These are phyloP conservation scores for Fabrea salina DNA, from an alignment of 169 alveolate species.

Conservation along the genomic window DNA sequence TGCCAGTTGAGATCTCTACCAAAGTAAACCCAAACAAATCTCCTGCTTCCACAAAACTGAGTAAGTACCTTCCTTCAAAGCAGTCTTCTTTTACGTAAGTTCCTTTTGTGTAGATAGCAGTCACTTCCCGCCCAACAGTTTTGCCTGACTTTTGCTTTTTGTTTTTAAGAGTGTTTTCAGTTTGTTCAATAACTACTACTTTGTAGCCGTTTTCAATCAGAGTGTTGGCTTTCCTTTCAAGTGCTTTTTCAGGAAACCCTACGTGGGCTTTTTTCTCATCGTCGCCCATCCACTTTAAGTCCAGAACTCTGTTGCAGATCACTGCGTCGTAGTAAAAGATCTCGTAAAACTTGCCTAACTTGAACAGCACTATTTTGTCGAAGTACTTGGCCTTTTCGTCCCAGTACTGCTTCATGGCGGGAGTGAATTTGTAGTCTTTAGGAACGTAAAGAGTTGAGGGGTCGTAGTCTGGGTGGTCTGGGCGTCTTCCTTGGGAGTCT, in stretches of 20 bases:
- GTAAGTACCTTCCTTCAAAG: slow-evolving; percentile 65
- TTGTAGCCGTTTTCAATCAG: slow-evolving; percentile 93
- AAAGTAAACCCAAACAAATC: slow-evolving; percentile 81
- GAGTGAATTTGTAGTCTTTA: slow-evolving; percentile 89
- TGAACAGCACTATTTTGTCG: slow-evolving; percentile 95
- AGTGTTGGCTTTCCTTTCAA: slow-evolving; percentile 89
- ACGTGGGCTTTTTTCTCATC: slow-evolving; percentile 95
- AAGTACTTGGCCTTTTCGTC: slow-evolving; percentile 90
- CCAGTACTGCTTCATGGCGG: slow-evolving; percentile 99
- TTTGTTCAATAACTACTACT: slow-evolving; percentile 98
- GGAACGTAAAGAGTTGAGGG: slow-evolving; percentile 94
- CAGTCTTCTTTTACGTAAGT: slow-evolving; percentile 65
- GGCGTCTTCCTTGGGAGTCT: slow-evolving; percentile 86
- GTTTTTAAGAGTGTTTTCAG: slow-evolving; percentile 94
- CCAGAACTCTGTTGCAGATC: slow-evolving; percentile 90
- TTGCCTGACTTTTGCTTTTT: slow-evolving; percentile 81
- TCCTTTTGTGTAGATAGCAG: slow-evolving; percentile 93
- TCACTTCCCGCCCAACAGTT: slow-evolving; percentile 90
- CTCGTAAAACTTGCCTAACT: slow-evolving; percentile 96
- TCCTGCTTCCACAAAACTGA: slow-evolving; percentile 51
- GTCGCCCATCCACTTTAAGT: slow-evolving; percentile 98
- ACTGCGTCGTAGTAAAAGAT: slow-evolving; percentile 94
- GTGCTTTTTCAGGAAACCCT: slow-evolving; percentile 99
- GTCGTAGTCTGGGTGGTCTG: slow-evolving; percentile 89
- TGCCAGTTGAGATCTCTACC: slow-evolving; percentile 81